Evolutionary conservation across 495 filamentous ascomycete genomes (phyloP).

Genomic region (Hypoxylon fuscum): DNA sequence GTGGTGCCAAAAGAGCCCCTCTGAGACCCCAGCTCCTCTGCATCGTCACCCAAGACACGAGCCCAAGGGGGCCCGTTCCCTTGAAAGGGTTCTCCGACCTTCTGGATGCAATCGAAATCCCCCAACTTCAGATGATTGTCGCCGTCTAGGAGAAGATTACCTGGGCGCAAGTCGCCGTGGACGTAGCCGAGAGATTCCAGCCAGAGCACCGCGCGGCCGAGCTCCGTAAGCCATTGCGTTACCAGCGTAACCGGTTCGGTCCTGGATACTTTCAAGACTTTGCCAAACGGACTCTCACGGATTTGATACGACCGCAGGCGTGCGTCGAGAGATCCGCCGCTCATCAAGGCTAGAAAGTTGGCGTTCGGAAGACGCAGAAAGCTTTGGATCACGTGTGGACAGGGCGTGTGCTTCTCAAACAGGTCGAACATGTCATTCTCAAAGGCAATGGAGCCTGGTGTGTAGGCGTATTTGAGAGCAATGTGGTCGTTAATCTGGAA

Average conservation of each 20-base stretch:
- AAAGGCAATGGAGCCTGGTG: no score
- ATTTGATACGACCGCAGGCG: neutral
- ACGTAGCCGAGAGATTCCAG: slow-evolving; percentile 6
- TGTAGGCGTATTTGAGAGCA: no score
- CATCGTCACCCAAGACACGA: neutral
- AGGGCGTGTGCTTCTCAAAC: no score
- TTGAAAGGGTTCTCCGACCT: neutral
- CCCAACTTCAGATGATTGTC: neutral
- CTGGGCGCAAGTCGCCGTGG: slow-evolving; percentile 4
- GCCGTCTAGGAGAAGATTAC: slow-evolving; percentile 6
- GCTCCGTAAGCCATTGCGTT: neutral
- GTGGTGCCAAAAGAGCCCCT: slow-evolving; percentile 1
- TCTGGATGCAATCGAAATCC: slow-evolving; percentile 8
- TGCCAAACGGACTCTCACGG: neutral
- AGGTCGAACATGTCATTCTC: no score
- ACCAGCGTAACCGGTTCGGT: neutral
- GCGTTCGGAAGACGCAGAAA: no score
- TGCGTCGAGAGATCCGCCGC: no score
- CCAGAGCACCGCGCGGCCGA: neutral
- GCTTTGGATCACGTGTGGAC: no score
- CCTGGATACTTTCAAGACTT: neutral
- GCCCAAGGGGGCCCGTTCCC: neutral
- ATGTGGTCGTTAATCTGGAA: no score
- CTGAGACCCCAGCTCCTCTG: neutral
- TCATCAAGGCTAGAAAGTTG: no score